A percentile compares a stretch with the other conserved stretches of the same genome.
Conservation (phyloP, 2,329 filamentous ascomycete species). For the Volutella citrinella region DNA sequence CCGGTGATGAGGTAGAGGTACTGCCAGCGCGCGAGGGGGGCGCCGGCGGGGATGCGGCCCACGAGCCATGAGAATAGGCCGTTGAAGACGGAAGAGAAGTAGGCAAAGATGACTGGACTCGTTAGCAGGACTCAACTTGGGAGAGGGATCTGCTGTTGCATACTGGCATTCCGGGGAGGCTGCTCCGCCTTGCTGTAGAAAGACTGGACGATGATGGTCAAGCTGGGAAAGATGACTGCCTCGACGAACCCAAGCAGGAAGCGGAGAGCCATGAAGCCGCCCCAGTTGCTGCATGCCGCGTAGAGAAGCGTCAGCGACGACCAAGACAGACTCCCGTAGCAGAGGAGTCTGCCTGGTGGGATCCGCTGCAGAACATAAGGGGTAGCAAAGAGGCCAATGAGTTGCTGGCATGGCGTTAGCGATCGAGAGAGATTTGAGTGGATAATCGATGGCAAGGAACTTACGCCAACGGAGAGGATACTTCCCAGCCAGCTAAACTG, state of each 20-base stretch:
- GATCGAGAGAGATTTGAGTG: too few species aligned
- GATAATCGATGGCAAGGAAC: too few species aligned
- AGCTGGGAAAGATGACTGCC: conserved; percentile 11
- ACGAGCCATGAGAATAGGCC: conserved; percentile 32
- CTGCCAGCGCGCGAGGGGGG: conserved; percentile 19
- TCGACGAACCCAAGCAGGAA: conserved; percentile 15
- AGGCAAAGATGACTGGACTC: conserved; percentile 11
- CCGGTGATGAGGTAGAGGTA: conserved; percentile 20
- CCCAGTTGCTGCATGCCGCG: conserved; percentile 13
- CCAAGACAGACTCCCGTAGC: too few species aligned
- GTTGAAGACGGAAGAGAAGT: conserved; percentile 21
- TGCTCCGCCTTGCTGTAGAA: conserved; percentile 16
- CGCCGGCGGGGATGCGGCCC: conserved; percentile 27
- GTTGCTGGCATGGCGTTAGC: too few species aligned
- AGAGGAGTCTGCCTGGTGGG: conserved; percentile 12
- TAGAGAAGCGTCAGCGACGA: conserved; percentile 11
- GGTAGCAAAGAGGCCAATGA: background rate
- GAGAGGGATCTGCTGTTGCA: too few species aligned
- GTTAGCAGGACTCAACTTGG: too few species aligned
- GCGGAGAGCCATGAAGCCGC: conserved; percentile 13
- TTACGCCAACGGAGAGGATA: conserved; percentile 16
- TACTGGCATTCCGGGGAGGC: conserved; percentile 14
- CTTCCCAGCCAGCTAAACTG: conserved; percentile 19
- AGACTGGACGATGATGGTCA: conserved; percentile 9
- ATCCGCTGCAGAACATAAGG: conserved; percentile 14